These are phyloP conservation scores for Lentinula lateritia DNA, from an alignment of 768 basidiomycete species.

Conservation along the genomic window DNA sequence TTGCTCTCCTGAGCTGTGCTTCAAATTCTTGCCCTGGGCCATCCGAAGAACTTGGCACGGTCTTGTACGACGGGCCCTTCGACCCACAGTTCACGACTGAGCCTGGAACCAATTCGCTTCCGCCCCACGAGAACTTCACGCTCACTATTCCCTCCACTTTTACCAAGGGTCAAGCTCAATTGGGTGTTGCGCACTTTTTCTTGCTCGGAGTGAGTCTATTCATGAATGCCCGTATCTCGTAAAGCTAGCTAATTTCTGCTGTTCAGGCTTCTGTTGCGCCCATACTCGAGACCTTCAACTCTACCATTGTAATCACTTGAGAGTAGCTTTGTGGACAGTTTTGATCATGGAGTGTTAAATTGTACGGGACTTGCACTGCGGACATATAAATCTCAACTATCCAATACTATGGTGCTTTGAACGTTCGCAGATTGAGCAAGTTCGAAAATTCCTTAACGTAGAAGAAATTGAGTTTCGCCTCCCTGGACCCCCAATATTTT, in stretches of 20 bases:
- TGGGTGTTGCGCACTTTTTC: conserved; percentile 24
- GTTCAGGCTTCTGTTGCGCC: neutral
- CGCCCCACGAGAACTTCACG: conserved; percentile 33
- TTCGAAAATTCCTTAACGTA: too few relatives aligned
- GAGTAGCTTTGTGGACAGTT: neutral
- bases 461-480: too few relatives aligned
- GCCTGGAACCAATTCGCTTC: neutral
- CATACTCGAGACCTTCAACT: conserved; percentile 1
- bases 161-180: conserved; percentile 18
- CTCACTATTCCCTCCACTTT: conserved; percentile 23
- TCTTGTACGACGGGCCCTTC: conserved; percentile 33
- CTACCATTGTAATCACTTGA: conserved; percentile 2
- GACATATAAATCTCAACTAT: too few relatives aligned
- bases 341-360: too few relatives aligned
- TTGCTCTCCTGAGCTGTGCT: conserved; percentile 19
- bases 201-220: conserved; percentile 27
- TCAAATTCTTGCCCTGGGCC: conserved; percentile 2
- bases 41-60: conserved; percentile 19
- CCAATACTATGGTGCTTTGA: too few relatives aligned
- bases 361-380: too few relatives aligned
- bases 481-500: too few relatives aligned
- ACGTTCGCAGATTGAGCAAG: too few relatives aligned
- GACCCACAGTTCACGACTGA: neutral
- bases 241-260: too few relatives aligned
- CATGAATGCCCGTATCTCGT: too few relatives aligned